phyloP scores from a whole-genome alignment of 2,329 filamentous ascomycete species.

The Claviceps pazoutovae region DNA sequence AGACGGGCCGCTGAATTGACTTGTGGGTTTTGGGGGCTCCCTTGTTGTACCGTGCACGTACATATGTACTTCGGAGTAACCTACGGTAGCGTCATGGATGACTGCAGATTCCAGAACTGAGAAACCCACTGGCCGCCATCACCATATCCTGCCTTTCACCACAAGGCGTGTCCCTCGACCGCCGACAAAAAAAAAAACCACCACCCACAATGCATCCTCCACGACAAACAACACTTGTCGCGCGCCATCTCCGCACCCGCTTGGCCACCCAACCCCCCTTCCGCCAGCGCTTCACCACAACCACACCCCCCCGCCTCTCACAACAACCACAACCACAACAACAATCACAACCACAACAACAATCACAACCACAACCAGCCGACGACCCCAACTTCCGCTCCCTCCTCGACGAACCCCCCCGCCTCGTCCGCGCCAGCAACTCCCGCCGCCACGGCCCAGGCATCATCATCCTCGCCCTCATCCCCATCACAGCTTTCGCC shows the following conservation, averaged over 20 bases:
- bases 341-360: constrained; percentile 4
- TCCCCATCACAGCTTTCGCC: constrained; percentile 79
- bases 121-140: not conserved
- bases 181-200: not conserved
- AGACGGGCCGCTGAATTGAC: not conserved
- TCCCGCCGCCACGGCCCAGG: constrained; percentile 56
- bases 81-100: not conserved
- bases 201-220: not conserved
- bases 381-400: constrained; percentile 73
- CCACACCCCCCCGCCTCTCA: not conserved
- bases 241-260: constrained; percentile 13
- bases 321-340: not conserved
- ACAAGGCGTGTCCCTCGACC: too few species aligned
- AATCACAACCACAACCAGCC: constrained; percentile 34
- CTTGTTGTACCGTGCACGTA: not conserved
- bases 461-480: constrained; percentile 68
- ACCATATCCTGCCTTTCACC: not conserved
- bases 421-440: constrained; percentile 60
- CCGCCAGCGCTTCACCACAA: not conserved
- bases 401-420: constrained; percentile 73
- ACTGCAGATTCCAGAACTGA: not conserved
- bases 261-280: not conserved
- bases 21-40: not conserved
- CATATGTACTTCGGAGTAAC: not conserved
- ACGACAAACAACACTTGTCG: not conserved